Percentiles rank a stretch among this genome's conserved stretches.
Evolutionary conservation across 257 asterid species (phyloP).

Genomic region (Jacaranda mimosifolia): DNA sequence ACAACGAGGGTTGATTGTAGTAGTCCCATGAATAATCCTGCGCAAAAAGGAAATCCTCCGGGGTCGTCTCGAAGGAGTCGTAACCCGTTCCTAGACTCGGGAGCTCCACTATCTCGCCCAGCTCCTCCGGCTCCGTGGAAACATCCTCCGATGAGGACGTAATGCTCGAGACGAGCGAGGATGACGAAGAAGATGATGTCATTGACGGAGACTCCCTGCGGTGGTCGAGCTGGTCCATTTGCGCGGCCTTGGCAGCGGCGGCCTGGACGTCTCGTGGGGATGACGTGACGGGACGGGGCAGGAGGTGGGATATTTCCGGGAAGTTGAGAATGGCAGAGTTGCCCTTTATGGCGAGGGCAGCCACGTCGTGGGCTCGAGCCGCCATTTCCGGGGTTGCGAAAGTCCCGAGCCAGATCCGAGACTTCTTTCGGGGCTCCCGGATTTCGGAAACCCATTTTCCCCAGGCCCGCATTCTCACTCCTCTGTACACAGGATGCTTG

Average conservation of each 20-base stretch:
- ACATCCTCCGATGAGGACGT: slow-evolving; percentile 29
- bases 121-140: slow-evolving; percentile 47
- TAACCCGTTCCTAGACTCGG: slow-evolving; percentile 61
- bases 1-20: slow-evolving; percentile 43
- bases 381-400: slow-evolving; percentile 83
- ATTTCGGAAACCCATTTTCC: slow-evolving; percentile 92
- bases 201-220: not conserved
- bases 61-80: slow-evolving; percentile 45
- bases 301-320: slow-evolving; percentile 56
- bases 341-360: slow-evolving; percentile 76
- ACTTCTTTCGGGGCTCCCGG: slow-evolving; percentile 80
- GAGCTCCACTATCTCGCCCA: slow-evolving; percentile 73
- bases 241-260: slow-evolving; percentile 78
- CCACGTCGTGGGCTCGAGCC: slow-evolving; percentile 91
- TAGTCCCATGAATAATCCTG: slow-evolving; percentile 53
- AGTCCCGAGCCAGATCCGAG: slow-evolving; percentile 90
- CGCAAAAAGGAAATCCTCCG: slow-evolving; percentile 38
- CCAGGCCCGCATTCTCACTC: slow-evolving; percentile 86
- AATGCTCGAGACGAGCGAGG: slow-evolving; percentile 31
- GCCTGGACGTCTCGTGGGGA: slow-evolving; percentile 85
- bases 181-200: slow-evolving; percentile 32
- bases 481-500: slow-evolving; percentile 61
- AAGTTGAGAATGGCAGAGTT: slow-evolving; percentile 73
- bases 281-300: slow-evolving; percentile 75
- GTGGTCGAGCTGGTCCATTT: slow-evolving; percentile 52